These are phyloP conservation scores for Neurospora sublineolata DNA, from an alignment of 495 filamentous ascomycete genomes.

Conservation along the genomic window DNA sequence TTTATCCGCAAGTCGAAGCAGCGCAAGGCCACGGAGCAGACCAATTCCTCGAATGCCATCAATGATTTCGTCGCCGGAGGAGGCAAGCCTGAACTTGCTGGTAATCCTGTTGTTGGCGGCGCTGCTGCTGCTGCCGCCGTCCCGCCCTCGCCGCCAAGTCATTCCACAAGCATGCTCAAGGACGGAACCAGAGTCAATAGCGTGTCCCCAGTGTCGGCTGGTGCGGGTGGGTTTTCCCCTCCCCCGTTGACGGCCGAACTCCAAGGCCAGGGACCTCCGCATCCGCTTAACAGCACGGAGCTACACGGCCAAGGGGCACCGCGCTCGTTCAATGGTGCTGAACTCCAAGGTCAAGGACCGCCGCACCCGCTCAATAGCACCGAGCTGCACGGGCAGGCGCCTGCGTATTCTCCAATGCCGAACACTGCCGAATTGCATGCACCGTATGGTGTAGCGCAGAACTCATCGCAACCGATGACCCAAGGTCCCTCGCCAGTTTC, in stretches of 20 bases:
- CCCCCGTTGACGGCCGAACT: constrained; percentile 22
- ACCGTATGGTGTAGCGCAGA: neutral
- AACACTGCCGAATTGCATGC: constrained; percentile 12
- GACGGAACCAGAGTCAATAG: constrained; percentile 14
- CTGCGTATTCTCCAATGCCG: constrained; percentile 6
- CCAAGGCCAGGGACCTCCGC: constrained; percentile 15
- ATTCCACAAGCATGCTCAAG: constrained; percentile 20
- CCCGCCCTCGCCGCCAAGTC: constrained; percentile 15
- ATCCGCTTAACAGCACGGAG: constrained; percentile 17
- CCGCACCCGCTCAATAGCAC: constrained; percentile 4
- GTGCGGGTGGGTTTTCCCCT: constrained; percentile 11
- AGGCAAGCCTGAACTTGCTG: constrained; percentile 29
- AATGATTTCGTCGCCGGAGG: neutral
- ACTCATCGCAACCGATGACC: neutral
- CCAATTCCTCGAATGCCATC: neutral
- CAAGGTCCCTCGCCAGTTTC: neutral
- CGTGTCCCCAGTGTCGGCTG: constrained; percentile 29
- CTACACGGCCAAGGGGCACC: constrained; percentile 12
- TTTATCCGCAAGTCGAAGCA: constrained; percentile 11
- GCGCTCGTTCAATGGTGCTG: neutral
- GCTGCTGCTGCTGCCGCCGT: constrained; percentile 3
- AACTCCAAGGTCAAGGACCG: constrained; percentile 1
- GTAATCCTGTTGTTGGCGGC: constrained; percentile 5
- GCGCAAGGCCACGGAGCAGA: neutral
- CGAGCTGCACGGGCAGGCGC: constrained; percentile 10